These are phyloP conservation scores for Vitis rotundifolia DNA, from an alignment of 164 flowering plant genomes.

Conservation along the genomic window DNA sequence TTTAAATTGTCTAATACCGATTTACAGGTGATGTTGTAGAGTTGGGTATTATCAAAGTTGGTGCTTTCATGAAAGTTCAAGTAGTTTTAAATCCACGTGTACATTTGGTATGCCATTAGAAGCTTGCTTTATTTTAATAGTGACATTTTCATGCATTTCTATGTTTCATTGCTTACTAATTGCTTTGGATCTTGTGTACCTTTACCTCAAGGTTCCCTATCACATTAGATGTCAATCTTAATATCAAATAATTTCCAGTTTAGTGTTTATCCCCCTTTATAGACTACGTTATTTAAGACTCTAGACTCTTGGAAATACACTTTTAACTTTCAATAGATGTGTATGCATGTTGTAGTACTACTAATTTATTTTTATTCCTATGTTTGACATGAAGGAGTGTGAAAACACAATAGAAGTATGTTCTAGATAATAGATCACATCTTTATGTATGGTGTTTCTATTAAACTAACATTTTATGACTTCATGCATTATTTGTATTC, in stretches of 20 bases:
- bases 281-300: conserved; percentile 48
- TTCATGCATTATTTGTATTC: not conserved
- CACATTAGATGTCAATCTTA: conserved; percentile 90
- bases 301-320: not conserved
- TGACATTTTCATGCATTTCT: not conserved
- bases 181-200: not conserved
- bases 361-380: conserved; percentile 1
- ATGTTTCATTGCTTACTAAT: conserved; percentile 8
- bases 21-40: conserved; percentile 89
- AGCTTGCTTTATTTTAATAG: not conserved
- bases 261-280: conserved; percentile 97
- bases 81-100: conserved; percentile 73
- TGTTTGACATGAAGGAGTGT: conserved; percentile 70
- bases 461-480: too few relatives aligned
- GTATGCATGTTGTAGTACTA: not conserved
- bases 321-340: not conserved
- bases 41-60: conserved; percentile 81
- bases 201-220: conserved; percentile 69
- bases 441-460: too few relatives aligned
- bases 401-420: conserved; percentile 89
- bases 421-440: not conserved
- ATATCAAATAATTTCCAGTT: conserved; percentile 82
- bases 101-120: conserved; percentile 62
- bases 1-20: conserved; percentile 17
- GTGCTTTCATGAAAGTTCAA: conserved; percentile 66